These are phyloP conservation scores for Geranium rotundifolium DNA, from an alignment of 345 rosid species.

Conservation along the genomic window DNA sequence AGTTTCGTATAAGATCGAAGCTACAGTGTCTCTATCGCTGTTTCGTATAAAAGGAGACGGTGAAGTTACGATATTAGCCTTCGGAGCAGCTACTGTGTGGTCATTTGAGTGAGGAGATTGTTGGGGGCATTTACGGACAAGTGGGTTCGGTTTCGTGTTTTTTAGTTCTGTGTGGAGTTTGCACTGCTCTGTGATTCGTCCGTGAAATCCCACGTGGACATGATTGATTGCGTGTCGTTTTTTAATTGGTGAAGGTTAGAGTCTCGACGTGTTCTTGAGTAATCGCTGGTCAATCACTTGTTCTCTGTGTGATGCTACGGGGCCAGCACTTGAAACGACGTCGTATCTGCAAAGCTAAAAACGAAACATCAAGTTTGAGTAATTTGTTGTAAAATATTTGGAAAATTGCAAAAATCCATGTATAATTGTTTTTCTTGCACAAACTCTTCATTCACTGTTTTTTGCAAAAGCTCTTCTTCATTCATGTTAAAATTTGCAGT, in stretches of 20 bases:
- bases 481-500: too few species aligned
- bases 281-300: not conserved
- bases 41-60: not conserved
- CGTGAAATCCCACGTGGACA: not conserved
- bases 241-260: constrained; percentile 4
- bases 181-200: not conserved
- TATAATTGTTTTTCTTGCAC: too few species aligned
- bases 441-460: too few species aligned
- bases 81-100: not conserved
- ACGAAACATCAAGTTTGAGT: too few species aligned
- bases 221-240: constrained; percentile 8
- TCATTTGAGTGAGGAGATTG: not conserved
- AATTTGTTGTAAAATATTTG: too few species aligned
- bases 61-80: not conserved
- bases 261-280: constrained; percentile 9
- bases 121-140: not conserved
- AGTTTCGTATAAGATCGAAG: not conserved
- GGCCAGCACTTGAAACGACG: too few species aligned
- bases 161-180: not conserved
- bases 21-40: not conserved
- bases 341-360: too few species aligned
- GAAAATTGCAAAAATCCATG: too few species aligned
- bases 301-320: too few species aligned
- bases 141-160: not conserved
- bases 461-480: too few species aligned